Percentiles rank a stretch among this genome's conserved stretches.
Conservation (phyloP, 106 monocot species). For the Agapanthus africanus region DNA sequence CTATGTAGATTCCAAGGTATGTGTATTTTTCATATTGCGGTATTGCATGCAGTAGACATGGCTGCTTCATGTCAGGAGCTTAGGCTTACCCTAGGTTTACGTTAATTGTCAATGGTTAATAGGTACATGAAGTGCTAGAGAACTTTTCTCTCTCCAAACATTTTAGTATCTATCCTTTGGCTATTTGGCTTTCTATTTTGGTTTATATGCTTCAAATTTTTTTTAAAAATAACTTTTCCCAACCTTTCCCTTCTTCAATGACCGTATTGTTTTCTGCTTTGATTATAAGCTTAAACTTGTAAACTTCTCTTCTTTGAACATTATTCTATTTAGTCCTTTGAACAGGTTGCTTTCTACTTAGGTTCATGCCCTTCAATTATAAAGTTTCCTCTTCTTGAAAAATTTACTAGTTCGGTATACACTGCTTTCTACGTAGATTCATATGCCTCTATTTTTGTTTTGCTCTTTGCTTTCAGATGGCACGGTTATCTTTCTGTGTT, state of each 20-base stretch:
- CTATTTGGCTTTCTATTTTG: no score
- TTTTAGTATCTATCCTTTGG: no score
- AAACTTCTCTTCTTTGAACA: neutral
- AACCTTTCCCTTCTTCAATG: no score
- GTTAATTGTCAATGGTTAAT: neutral
- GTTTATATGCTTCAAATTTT: no score
- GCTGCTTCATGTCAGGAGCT: neutral
- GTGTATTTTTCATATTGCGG: neutral
- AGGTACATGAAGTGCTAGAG: no score
- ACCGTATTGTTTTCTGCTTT: no score
- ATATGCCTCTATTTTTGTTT: neutral
- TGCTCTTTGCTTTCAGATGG: neutral
- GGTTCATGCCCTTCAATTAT: no score
- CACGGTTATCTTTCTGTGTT: neutral
- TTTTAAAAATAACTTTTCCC: no score
- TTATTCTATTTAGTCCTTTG: neutral
- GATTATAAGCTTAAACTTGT: neutral
- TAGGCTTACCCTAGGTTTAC: neutral
- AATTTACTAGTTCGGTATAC: no score
- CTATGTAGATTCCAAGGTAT: neutral
- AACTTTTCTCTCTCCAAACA: no score
- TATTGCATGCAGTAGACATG: neutral
- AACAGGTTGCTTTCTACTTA: neutral
- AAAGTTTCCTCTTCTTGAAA: no score
- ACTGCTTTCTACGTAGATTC: no score